Evolutionary conservation across 2,329 filamentous ascomycete genomes (phyloP).

Genomic region (Cladosporium sp.): DNA sequence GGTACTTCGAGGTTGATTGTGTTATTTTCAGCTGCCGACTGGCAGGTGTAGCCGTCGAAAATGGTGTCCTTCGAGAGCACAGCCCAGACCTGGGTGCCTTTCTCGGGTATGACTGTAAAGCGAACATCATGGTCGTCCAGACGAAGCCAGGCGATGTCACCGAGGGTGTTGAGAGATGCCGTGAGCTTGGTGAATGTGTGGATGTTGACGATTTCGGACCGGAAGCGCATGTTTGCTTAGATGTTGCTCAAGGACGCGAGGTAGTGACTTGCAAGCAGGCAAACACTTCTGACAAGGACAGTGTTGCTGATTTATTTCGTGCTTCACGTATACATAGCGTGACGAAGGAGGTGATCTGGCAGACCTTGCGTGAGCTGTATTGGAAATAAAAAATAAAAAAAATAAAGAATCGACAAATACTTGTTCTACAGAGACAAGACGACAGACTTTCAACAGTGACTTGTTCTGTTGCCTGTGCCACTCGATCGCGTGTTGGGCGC

Average conservation of each 20-base stretch:
- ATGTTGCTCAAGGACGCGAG: background rate
- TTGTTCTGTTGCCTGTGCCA: background rate
- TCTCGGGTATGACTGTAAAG: conserved; percentile 93
- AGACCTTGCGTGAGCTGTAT: background rate
- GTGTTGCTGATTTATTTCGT: background rate
- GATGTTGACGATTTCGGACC: conserved; percentile 38
- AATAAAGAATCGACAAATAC: background rate
- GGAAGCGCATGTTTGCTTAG: conserved; percentile 43
- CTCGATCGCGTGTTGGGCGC: background rate
- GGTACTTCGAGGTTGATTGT: conserved; percentile 96
- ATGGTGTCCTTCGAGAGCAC: conserved; percentile 64
- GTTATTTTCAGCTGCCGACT: conserved; percentile 79
- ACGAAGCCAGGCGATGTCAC: conserved; percentile 87
- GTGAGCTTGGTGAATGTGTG: conserved; percentile 54
- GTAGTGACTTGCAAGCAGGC: background rate
- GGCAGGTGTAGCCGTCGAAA: conserved; percentile 80
- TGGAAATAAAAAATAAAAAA: no score
- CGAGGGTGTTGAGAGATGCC: conserved; percentile 63
- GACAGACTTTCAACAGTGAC: background rate
- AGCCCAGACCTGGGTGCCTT: conserved; percentile 89
- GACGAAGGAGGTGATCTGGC: background rate
- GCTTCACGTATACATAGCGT: background rate
- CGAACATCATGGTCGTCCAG: conserved; percentile 84
- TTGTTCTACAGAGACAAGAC: background rate
- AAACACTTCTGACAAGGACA: background rate